These are phyloP conservation scores for Hypoxylon cercidicola DNA, from an alignment of 495 filamentous ascomycete species.

Conservation along the genomic window DNA sequence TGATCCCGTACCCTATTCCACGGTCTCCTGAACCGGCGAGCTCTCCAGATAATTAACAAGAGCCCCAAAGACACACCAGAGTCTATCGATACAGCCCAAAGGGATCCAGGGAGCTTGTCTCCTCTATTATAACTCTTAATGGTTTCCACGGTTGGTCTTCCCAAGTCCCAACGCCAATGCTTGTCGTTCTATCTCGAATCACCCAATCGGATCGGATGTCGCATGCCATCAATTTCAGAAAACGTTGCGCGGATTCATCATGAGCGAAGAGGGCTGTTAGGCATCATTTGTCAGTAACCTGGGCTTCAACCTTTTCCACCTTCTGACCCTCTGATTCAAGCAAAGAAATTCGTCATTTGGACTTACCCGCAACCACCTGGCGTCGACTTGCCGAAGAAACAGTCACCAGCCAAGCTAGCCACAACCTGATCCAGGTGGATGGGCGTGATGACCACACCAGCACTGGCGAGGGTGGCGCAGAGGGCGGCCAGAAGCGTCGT, in stretches of 20 bases:
- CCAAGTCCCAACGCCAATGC: constrained; percentile 25
- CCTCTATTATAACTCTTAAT: not conserved
- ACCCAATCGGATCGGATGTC: not conserved
- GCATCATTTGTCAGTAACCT: constrained; percentile 6
- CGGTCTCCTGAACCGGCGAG: not conserved
- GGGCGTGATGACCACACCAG: constrained; percentile 59
- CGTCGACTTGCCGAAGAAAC: constrained; percentile 61
- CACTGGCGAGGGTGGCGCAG: constrained; percentile 56
- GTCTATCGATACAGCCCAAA: not conserved
- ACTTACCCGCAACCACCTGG: constrained; percentile 61
- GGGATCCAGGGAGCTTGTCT: not conserved
- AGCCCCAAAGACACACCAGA: not conserved
- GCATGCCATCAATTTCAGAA: not conserved
- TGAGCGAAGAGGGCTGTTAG: constrained; percentile 33
- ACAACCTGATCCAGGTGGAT: constrained; percentile 57
- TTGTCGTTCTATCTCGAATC: not conserved
- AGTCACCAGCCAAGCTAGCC: constrained; percentile 51
- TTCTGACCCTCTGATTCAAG: too few relatives aligned
- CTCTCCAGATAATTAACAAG: not conserved
- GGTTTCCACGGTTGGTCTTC: not conserved
- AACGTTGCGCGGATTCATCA: constrained; percentile 3
- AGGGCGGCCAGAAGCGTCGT: constrained; percentile 49
- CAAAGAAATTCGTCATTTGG: not conserved
- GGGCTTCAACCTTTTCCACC: not conserved
- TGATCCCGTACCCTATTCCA: not conserved